Base-by-base conservation (phyloP, 2,329 filamentous ascomycete species). In the Cytospora mali region DNA sequence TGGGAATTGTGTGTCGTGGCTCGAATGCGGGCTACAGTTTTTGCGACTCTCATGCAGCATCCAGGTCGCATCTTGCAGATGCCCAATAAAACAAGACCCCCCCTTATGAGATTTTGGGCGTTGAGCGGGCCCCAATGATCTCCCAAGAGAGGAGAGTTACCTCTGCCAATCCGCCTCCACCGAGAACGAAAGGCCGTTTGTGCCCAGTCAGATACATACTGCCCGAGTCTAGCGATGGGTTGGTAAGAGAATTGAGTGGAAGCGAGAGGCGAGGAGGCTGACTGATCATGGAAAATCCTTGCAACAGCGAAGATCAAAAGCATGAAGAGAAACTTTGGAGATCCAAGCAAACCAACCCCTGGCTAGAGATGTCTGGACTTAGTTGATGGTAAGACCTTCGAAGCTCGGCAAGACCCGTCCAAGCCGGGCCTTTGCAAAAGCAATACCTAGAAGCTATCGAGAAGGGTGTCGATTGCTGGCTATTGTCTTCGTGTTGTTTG, bases 1-100 rank as follows among this genome's bases (percentile, higher is more conserved):
- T 69, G 70, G 70, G 70, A 70, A 68, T 67, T 65, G 35, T 69
- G 68, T 76, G 75, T 76, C 75, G 75, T 76, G 75, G 75, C 75
- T 76, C 75, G 74, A 76, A 75, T 76, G 74, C 74, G 70, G 71
- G 71, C 71, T 64, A 58, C 57, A 66, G 58, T 68, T 68, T 63
- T 63, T 52, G 64, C 57, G 35, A 60, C 64, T 58, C 61, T 61
- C 54, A 65, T 65, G 64, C 64, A 65, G 64, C 63, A 60, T 65
- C 63, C 63, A 65, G 60, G 60, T 59, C 49, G 48, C 57, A 56
- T 42, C 56, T 58, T 65, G 64, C 64, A 65, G 42, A 57, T 51
- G 52, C 49, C 64, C 63, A 65, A 65, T 65, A 18, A 50, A 46
- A 65, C 28, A 56, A 56, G 54, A 46, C 28, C 52, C 48, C 55